Evolutionary conservation across 352 stramenopile genomes (phyloP), one percentile per base, ranked within the genome.

Genomic region (Phytophthora vignae): DNA sequence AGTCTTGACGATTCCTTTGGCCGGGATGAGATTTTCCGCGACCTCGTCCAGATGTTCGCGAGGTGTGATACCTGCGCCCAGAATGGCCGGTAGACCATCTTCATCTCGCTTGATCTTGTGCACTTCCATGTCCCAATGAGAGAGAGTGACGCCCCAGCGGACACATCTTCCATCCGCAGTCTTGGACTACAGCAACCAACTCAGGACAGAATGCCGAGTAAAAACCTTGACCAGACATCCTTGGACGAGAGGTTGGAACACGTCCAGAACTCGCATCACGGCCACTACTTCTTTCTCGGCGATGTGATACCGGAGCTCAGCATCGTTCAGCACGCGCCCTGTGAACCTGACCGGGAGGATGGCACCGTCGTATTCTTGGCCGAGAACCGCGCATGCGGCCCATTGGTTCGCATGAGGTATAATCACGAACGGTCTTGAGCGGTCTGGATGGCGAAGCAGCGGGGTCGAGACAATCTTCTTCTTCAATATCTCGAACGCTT

Each of bases 171-270:
- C 40, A 19, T 54, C 56, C 3, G 22, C 38, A 0, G 56, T 27
- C 40, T 63, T 63, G 9, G 56, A 63, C 38, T 29, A 17, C 3
- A 63, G 8, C 5, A 63, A 4, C 56, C 40, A 63, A 7, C 44
- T 63, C 14, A 63, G 40, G 3, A 63, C 56, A 2, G 56, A 63
- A 8, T 63, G 38, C 11, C 56, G 10, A 10, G 54, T 60, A 33
- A 49, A 60, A 15, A 60, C 19, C 17, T 31, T n/a, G 2, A 60
- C 10, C 11, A 7, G 29, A 5, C 6, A n/a, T n/a, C n/a, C n/a
- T n/a, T 60, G 31, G 15, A 54, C 29, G 3, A 46, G 4, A 44
- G 40, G 29, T 1, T 10, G 15, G 6, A 64, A 63, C 2, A 55
- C 42, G 0, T 55, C 21, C 4, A 55, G 27, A 6, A 55, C 57